Percentiles rank a stretch among this genome's conserved stretches.
Evolutionary conservation across 768 basidiomycete genomes (phyloP).

Genomic region (Sporobolomyces roseus): DNA sequence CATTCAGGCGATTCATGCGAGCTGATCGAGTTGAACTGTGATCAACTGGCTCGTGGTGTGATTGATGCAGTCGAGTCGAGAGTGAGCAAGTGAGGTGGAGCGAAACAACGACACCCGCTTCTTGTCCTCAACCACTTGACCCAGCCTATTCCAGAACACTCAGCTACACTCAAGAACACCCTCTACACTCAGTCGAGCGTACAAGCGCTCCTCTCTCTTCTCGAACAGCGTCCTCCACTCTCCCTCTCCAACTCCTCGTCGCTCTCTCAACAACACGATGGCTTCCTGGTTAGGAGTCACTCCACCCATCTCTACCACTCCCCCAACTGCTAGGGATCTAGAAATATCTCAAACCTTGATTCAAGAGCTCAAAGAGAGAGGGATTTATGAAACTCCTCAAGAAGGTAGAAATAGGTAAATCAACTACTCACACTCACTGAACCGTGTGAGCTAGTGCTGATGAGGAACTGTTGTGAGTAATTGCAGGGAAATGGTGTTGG

Average conservation of each 20-base stretch:
- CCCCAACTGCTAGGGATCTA: slow-evolving; percentile 47
- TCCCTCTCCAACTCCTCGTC: neutral
- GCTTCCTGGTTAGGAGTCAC: slow-evolving; percentile 46
- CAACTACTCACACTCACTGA: neutral
- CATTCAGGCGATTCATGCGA: neutral
- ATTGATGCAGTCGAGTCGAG: too few relatives aligned
- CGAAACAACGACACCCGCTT: too few relatives aligned
- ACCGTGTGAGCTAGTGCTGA: neutral
- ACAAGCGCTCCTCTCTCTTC: too few relatives aligned
- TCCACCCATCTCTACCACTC: slow-evolving; percentile 61
- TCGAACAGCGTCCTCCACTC: too few relatives aligned
- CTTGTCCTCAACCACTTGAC: too few relatives aligned
- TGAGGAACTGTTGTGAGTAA: neutral
- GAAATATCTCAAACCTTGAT: slow-evolving; percentile 79
- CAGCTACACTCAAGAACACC: too few relatives aligned
- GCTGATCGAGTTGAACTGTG: neutral
- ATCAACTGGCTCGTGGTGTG: too few relatives aligned
- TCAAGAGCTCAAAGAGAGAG: slow-evolving; percentile 80
- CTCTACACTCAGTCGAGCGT: too few relatives aligned
- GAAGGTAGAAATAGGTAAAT: slow-evolving; percentile 82
- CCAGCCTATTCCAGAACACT: too few relatives aligned
- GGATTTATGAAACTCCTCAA: slow-evolving; percentile 82
- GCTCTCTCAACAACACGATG: neutral
- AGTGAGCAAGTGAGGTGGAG: too few relatives aligned
- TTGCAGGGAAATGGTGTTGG: slow-evolving; percentile 82